Evolutionary conservation across 805 yeast species (phyloP).

Genomic region (Yamadazyma endophytica): DNA sequence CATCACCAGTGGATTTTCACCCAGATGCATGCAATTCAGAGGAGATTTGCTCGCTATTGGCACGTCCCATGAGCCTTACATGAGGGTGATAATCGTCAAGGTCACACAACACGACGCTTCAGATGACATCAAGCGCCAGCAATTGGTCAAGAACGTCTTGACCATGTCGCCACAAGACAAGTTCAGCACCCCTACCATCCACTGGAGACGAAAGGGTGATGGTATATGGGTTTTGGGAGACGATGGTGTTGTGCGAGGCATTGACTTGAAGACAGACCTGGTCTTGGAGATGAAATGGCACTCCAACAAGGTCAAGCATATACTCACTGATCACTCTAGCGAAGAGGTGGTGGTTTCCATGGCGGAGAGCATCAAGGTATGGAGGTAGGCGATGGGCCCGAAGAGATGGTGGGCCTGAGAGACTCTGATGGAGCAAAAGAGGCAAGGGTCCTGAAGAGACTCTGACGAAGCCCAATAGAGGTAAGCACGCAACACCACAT

Average conservation of each 20-base stretch:
- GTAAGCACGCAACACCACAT: too few species aligned
- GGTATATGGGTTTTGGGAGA: slow-evolving; percentile 71
- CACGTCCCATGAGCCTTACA: slow-evolving; percentile 75
- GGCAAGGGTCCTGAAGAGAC: too few species aligned
- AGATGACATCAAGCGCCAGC: slow-evolving; percentile 19
- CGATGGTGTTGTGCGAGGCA: slow-evolving; percentile 61
- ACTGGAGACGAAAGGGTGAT: slow-evolving; percentile 39
- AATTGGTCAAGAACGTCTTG: slow-evolving; percentile 26
- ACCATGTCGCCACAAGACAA: slow-evolving; percentile 67
- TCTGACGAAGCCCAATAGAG: too few species aligned
- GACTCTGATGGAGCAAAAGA: too few species aligned
- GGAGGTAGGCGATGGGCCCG: slow-evolving; percentile 8
- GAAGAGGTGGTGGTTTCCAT: slow-evolving; percentile 39
- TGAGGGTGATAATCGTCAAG: slow-evolving; percentile 58
- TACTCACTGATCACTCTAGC: slow-evolving; percentile 19
- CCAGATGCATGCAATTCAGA: slow-evolving; percentile 30
- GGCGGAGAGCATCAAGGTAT: slow-evolving; percentile 31
- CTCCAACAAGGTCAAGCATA: slow-evolving; percentile 47
- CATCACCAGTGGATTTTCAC: slow-evolving; percentile 58
- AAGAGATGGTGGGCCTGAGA: too few species aligned
- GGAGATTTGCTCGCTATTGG: slow-evolving; percentile 51
- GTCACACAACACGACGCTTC: slow-evolving; percentile 27
- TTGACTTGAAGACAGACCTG: slow-evolving; percentile 43
- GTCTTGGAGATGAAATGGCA: slow-evolving; percentile 31
- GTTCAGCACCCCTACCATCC: slow-evolving; percentile 48